phyloP scores from a whole-genome alignment of 768 basidiomycete species.

The Polyporus arcularius region DNA sequence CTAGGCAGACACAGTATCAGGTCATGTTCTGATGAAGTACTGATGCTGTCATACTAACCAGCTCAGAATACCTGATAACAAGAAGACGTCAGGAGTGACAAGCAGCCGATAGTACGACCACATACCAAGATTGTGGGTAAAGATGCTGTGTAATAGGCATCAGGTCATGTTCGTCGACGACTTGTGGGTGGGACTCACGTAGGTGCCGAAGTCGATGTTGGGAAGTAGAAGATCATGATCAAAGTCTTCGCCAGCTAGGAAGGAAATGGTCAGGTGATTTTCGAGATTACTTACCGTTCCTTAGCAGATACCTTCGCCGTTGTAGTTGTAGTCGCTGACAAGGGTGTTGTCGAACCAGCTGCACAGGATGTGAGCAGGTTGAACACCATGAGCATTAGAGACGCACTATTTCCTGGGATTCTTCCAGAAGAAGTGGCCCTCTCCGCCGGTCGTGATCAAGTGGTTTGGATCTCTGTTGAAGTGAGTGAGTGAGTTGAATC shows the following conservation, averaged over 20 bases:
- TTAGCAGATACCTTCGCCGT: conserved; percentile 46
- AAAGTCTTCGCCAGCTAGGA: conserved; percentile 55
- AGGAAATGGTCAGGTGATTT: background rate
- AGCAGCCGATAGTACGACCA: background rate
- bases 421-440: conserved; percentile 57
- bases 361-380: background rate
- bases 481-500: background rate
- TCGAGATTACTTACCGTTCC: background rate
- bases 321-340: conserved; percentile 56
- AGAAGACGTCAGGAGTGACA: background rate
- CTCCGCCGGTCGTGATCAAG: conserved; percentile 56
- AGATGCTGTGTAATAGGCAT: conserved; percentile 17
- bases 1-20: conserved; percentile 24
- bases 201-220: conserved; percentile 58
- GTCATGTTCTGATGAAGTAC: too few species aligned
- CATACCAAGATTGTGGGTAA: conserved; percentile 27
- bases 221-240: conserved; percentile 46
- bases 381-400: background rate
- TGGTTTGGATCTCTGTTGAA: conserved; percentile 49
- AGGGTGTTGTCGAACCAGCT: conserved; percentile 46
- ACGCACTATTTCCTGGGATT: conserved; percentile 38
- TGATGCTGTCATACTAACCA: conserved; percentile 19
- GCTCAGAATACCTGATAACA: conserved; percentile 29
- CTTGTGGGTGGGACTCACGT: conserved; percentile 37
- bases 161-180: background rate